Base-by-base conservation (phyloP, 106 monocot species). In the Hemerocallis citrina region DNA sequence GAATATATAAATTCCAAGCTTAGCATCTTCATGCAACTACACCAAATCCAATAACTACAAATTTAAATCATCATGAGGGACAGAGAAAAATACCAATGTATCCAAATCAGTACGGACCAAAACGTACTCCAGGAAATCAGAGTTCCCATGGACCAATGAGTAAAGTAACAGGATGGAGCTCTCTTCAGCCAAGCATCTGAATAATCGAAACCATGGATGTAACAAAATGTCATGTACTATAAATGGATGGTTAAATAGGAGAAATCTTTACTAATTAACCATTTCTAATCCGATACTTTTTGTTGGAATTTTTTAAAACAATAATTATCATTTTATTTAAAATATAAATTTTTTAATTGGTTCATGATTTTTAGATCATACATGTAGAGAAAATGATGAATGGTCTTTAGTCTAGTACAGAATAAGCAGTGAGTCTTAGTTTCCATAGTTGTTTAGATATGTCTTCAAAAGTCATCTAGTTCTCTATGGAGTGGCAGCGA, bases 51-150 rank as follows among this genome's bases (percentile, higher is more conserved):
- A 29, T 12, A 59, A 32, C 6, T 1, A 10, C 39, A 17, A 52
- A 27, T n/a, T 36, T 33, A 46, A 55, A 68, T 15, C 28, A 27
- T 52, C n/a, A 33, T 63, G 21, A 27, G 34, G 29, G 21, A n/a
- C 39, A 5, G 29, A 24, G 40, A 62, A 52, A 23, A 73, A 45
- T 90, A 96, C 96, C 90, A 96, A 66, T 30, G 81, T 96, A 76
- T 96, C 96, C 68, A 96, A 72, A 77, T 96, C 96, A 61, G 96
- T 96, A 66, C 96, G 91, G 69, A 96, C 96, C 65, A 96, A 79
- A 61, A 84, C 86, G 49, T 96, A 96, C 50, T 96, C 96, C 68
- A 87, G 67, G 73, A 96, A 96, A 61, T 87, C 83, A 57, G 80
- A 79, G 63, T 96, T 96, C 33, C 91, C 96, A 73, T 91, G 87